Percentiles rank a stretch among this genome's conserved stretches.
These are phyloP conservation scores for Thermochaetoides dissita DNA, from an alignment of 2,329 filamentous ascomycete species.

Conservation along the genomic window DNA sequence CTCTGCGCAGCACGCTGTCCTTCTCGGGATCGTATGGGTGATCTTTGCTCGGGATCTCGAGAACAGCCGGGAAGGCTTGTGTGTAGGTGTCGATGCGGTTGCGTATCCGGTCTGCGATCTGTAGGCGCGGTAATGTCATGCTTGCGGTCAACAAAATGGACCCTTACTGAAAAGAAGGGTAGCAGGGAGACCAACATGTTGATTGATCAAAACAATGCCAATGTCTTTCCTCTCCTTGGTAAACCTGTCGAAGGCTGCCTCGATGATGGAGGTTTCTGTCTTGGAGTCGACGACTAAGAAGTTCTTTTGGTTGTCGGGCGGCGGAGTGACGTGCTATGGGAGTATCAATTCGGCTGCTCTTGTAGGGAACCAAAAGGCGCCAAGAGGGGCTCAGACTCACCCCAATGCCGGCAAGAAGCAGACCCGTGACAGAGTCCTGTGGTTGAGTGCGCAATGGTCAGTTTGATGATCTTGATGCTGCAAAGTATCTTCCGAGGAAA, in stretches of 20 bases:
- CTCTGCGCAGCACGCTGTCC: slow-evolving; percentile 87
- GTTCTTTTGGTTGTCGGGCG: slow-evolving; percentile 87
- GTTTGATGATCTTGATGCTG: too few relatives aligned
- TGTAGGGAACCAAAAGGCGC: background rate
- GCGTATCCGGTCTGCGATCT: slow-evolving; percentile 92
- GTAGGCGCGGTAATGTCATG: slow-evolving; percentile 1
- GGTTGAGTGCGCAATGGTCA: slow-evolving; percentile 11
- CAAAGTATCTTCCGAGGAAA: too few relatives aligned
- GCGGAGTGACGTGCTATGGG: slow-evolving; percentile 70
- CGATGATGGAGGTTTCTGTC: slow-evolving; percentile 78
- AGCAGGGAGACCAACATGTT: slow-evolving; percentile 54
- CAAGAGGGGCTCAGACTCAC: slow-evolving; percentile 33
- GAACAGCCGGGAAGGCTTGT: slow-evolving; percentile 84
- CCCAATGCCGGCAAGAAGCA: slow-evolving; percentile 88
- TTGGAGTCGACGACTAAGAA: slow-evolving; percentile 93
- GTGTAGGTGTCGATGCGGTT: slow-evolving; percentile 82
- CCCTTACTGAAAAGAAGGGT: too few relatives aligned
- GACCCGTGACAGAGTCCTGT: slow-evolving; percentile 91
- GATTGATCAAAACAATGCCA: slow-evolving; percentile 91
- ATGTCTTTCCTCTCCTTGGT: slow-evolving; percentile 89
- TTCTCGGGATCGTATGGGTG: slow-evolving; percentile 98
- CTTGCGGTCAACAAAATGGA: too few relatives aligned
- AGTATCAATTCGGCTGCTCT: too few relatives aligned
- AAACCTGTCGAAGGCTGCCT: slow-evolving; percentile 79
- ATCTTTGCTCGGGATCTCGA: slow-evolving; percentile 97